Evolutionary conservation across 2,329 filamentous ascomycete species (phyloP), one percentile per base, ranked within the genome.

Genomic region (Botrytis squamosa): DNA sequence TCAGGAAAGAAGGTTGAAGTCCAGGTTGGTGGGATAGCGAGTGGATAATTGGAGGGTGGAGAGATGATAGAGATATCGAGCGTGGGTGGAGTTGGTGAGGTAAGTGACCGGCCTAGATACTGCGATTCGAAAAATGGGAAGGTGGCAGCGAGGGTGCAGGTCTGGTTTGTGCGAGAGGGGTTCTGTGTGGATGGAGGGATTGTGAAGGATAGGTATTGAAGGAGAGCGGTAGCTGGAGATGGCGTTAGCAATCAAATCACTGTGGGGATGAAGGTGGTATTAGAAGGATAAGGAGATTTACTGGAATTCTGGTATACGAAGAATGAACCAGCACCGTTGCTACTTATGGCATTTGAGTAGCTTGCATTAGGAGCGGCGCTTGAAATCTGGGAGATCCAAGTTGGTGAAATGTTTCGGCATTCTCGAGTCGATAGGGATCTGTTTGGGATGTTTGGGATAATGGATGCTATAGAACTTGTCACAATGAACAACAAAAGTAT

Each of bases 101-200:
- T 16, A 18, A 10, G 16, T 22, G 38, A 66, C n/a, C n/a, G 36
- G 42, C 29, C 9, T 22, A 66, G 40, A 46, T 66, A 66, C 36
- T 66, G 64, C 2, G 42, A 66, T 22, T 44, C 64, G 64, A 66
- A 66, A 16, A 44, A 66, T 44, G 63, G 63, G 16, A 44, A 66
- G 20, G 25, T 49, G 42, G 63, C 63, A 38, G 63, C 36, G n/a
- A 66, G 63, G 25, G 18, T 66, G 38, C 63, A 66, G 25, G 40
- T 44, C 16, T 38, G 57, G 10, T 38, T 60, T 60, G 18, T 22
- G 57, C 1, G 12, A 36, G 57, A 22, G 33, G 57, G 29, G 49
- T 9, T 55, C 25, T 55, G 25, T 7, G 49, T n/a, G 25, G 49
- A 55, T 7, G 25, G 7, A 6, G 57, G 33, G 4, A 60, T 22